phyloP scores from a whole-genome alignment of 495 filamentous ascomycete genomes.

The Penicillium mononematosum region DNA sequence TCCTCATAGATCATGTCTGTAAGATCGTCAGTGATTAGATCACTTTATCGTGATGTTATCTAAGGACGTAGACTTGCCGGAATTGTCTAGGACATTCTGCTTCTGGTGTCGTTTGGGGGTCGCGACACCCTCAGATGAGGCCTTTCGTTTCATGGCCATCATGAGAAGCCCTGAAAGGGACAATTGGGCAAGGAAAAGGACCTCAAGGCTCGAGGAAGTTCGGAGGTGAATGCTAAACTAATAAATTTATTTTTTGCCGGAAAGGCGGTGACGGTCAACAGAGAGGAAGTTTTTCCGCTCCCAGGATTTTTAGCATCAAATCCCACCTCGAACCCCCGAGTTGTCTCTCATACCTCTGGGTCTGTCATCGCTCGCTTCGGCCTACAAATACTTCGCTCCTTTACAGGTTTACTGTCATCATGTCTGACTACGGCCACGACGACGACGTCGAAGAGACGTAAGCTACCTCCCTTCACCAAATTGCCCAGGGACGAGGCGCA shows the following conservation, averaged over 20 bases:
- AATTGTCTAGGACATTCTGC: conserved; percentile 25
- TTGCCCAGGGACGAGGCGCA: conserved; percentile 4
- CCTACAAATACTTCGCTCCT: conserved; percentile 1
- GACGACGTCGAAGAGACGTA: conserved; percentile 61
- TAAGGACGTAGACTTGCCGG: conserved; percentile 26
- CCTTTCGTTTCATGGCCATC: conserved; percentile 37
- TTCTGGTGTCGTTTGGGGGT: conserved; percentile 34
- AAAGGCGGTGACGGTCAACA: conserved; percentile 9
- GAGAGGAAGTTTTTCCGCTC: conserved; percentile 17
- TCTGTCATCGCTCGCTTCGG: conserved; percentile 21
- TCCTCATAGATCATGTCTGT: conserved; percentile 47
- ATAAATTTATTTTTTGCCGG: conserved; percentile 13
- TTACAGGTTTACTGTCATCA: conserved; percentile 37
- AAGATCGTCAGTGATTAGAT: conserved; percentile 10
- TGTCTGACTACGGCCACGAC: conserved; percentile 81
- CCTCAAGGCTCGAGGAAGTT: conserved; percentile 4
- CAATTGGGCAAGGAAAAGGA: conserved; percentile 2
- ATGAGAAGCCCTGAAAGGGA: conserved; percentile 2
- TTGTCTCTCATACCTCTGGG: conserved; percentile 10
- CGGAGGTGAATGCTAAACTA: conserved; percentile 1
- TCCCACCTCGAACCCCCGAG: conserved; percentile 12
- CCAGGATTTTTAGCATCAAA: conserved; percentile 14
- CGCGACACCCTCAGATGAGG: conserved; percentile 21
- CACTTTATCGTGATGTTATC: conserved; percentile 7
- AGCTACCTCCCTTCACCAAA: conserved; percentile 19